A percentile compares a stretch with the other conserved stretches of the same genome.
Evolutionary conservation across 495 filamentous ascomycete species (phyloP).

Genomic region (Neurospora sp.): DNA sequence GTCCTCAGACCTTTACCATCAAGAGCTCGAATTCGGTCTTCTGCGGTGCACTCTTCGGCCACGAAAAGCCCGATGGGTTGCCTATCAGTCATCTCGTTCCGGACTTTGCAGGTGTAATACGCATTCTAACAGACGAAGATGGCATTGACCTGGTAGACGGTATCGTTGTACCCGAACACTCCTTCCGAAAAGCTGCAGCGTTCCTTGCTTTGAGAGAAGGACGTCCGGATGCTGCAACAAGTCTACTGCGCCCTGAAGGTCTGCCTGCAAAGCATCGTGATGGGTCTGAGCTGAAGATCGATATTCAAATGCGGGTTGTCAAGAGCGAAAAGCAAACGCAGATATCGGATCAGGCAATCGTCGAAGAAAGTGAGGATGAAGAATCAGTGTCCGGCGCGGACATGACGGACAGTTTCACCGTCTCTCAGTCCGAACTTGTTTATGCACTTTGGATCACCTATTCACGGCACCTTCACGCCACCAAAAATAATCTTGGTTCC

Average conservation of each 20-base stretch:
- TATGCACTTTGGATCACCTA: conserved; percentile 97
- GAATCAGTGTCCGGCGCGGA: conserved; percentile 19
- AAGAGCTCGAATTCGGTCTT: conserved; percentile 93
- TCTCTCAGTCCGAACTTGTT: conserved; percentile 60
- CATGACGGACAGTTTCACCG: conserved; percentile 16
- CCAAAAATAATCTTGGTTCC: conserved; percentile 43
- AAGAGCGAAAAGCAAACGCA: conserved; percentile 59
- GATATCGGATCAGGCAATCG: conserved; percentile 31
- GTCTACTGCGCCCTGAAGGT: conserved; percentile 72
- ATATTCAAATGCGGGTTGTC: conserved; percentile 91
- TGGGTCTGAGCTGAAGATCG: conserved; percentile 81
- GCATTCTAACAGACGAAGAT: conserved; percentile 77
- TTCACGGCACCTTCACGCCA: conserved; percentile 79
- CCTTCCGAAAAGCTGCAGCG: conserved; percentile 80
- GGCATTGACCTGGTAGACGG: conserved; percentile 74
- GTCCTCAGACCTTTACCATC: conserved; percentile 63
- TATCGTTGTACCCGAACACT: conserved; percentile 94
- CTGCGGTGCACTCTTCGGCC: conserved; percentile 81
- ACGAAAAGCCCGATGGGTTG: conserved; percentile 69
- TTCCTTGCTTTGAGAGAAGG: conserved; percentile 74
- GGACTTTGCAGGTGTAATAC: conserved; percentile 72
- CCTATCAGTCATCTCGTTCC: conserved; percentile 74
- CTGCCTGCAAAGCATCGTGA: conserved; percentile 81
- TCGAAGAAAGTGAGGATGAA: conserved; percentile 44
- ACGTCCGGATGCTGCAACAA: conserved; percentile 60